Conservation (phyloP, 2,329 filamentous ascomycete genomes). For the Ceratocystis smalleyi region DNA sequence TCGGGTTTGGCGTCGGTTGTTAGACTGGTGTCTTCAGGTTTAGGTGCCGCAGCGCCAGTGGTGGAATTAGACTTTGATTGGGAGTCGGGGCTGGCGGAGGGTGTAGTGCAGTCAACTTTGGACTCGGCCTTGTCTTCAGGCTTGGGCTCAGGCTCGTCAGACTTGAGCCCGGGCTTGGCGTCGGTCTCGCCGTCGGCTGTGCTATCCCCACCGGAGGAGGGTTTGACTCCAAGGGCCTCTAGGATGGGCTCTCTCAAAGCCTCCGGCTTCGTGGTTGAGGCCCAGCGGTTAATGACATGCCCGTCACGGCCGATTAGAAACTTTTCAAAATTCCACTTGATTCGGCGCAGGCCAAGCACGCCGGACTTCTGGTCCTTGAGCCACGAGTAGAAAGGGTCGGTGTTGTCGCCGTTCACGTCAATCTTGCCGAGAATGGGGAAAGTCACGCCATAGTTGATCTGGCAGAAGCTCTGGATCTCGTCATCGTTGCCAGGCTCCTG, state of each 20-base stretch:
- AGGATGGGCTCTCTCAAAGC: conserved; percentile 58
- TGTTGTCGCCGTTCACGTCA: conserved; percentile 78
- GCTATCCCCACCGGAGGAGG: neutral
- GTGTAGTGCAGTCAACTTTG: no score
- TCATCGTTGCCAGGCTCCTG: conserved; percentile 80
- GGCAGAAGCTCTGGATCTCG: conserved; percentile 72
- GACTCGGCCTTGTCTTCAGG: neutral
- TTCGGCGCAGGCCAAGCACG: conserved; percentile 68
- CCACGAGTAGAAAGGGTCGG: conserved; percentile 67
- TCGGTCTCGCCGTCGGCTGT: neutral
- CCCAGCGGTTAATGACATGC: conserved; percentile 72
- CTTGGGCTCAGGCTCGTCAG: neutral
- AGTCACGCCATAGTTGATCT: conserved; percentile 81
- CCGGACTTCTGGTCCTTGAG: conserved; percentile 61
- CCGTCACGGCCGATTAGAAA: conserved; percentile 81
- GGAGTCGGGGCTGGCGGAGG: no score
- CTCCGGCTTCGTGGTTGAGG: conserved; percentile 76
- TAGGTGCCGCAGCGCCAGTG: neutral
- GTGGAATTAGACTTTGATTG: neutral
- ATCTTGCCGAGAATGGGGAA: conserved; percentile 88
- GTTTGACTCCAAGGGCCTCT: conserved; percentile 42
- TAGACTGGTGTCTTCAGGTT: neutral
- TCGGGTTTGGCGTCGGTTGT: neutral
- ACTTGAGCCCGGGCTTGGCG: neutral
- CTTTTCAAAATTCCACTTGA: conserved; percentile 99